Evolutionary conservation across 106 monocot genomes (phyloP), one percentile per base, ranked within the genome.

Genomic region (Ottelia alismoides): DNA sequence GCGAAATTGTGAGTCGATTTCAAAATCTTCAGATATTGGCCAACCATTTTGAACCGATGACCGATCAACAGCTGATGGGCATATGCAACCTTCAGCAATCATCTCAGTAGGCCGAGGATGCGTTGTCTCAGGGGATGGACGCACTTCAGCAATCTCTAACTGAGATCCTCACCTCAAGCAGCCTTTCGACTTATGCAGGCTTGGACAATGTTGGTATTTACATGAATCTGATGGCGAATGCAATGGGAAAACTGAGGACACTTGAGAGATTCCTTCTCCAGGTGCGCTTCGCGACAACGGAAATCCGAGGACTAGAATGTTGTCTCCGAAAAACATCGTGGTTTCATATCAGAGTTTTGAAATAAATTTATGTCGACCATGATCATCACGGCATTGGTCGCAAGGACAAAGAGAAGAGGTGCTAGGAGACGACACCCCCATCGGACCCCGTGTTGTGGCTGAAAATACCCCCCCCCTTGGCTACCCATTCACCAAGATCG

Each of bases 191-290:
- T 60, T 65, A n/a, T n/a, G 20, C 20, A 45, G 51, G 85, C 10
- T 87, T 87, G 18, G 93, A 84, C n/a, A 81, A 83, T 51, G 93
- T 94, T n/a, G 93, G 85, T 24, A 94, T 84, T 60, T 94, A 88
- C 68, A 93, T 93, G 93, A 82, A 82, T 11, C 88, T 82, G 75
- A 88, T 88, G 88, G 88, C 88, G 56, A 83, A 83, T 82, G 88
- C 88, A 27, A 88, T 88, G 88, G 88, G 88, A 11, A 83, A 88
- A 71, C 88, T 88, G 11, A 83, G 88, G 11, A 88, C 83, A 22
- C 76, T 88, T 10, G 88, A 88, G 44, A 88, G 62, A 55, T 88
- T 88, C 65, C 72, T 83, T 52, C 73, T 73, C 27, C 79, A 88
- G 88, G 88, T 88, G 77, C 22, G 3, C n/a, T n/a, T n/a, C n/a